Conservation (phyloP, 176 grass and related monocot species). For the Aegilops tauschii region DNA sequence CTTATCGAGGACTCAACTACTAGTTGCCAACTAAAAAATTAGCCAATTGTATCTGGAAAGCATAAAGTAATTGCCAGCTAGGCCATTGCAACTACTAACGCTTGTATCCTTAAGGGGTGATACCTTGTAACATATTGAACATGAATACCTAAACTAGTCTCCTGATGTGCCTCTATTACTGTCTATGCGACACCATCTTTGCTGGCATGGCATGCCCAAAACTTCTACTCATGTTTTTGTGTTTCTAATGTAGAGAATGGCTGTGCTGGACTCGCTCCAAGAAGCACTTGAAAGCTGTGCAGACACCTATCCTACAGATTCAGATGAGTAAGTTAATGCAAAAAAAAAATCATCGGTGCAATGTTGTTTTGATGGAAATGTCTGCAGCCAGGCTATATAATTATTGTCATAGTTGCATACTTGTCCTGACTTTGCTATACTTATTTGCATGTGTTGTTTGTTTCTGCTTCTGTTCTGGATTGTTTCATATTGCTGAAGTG, state of each 20-base stretch:
- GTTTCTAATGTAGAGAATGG: constrained; percentile 54
- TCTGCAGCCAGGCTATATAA: neutral
- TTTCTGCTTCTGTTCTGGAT: neutral
- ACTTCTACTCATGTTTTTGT: neutral
- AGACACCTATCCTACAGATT: constrained; percentile 43
- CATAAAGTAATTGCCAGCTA: neutral
- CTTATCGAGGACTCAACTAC: neutral
- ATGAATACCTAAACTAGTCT: neutral
- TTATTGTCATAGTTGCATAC: neutral
- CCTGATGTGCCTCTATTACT: neutral
- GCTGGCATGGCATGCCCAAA: neutral
- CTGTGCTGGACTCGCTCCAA: constrained; percentile 59
- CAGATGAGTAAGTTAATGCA: constrained; percentile 45
- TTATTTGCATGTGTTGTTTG: neutral
- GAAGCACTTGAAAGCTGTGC: constrained; percentile 51
- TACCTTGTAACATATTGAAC: neutral
- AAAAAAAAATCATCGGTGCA: too few species aligned
- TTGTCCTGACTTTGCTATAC: constrained; percentile 12
- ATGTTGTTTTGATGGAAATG: neutral
- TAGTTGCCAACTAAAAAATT: neutral
- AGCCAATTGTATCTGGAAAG: neutral
- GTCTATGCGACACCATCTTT: neutral
- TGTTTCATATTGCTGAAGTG: constrained; percentile 1
- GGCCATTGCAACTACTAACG: neutral
- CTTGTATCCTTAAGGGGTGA: neutral